Evolutionary conservation across 140 eudicot species (phyloP).

Genomic region (Senecio squalidus): DNA sequence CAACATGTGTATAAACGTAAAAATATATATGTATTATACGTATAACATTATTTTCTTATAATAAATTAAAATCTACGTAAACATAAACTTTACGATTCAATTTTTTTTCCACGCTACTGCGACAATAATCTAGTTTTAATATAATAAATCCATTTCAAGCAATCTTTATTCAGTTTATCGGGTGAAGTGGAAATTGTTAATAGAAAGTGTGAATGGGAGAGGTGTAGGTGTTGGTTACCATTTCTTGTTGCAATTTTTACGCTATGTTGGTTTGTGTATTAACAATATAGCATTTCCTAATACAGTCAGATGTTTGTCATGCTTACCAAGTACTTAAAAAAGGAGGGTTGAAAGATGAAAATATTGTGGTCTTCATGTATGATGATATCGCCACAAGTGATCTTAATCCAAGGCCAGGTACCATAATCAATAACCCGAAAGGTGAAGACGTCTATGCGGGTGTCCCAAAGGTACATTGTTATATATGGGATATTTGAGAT

Average conservation of each 20-base stretch:
- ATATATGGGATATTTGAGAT: neutral
- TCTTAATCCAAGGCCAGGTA: constrained; percentile 68
- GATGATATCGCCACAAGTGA: constrained; percentile 74
- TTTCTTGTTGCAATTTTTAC: neutral
- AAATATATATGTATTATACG: too few relatives aligned
- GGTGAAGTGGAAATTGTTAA: too few relatives aligned
- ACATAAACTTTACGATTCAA: too few relatives aligned
- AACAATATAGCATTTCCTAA: neutral
- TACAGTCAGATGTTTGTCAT: constrained; percentile 82
- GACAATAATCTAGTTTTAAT: too few relatives aligned
- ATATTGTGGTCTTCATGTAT: constrained; percentile 87
- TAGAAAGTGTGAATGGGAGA: too few relatives aligned
- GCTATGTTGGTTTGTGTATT: neutral
- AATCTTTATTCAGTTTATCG: too few relatives aligned
- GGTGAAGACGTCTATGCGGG: constrained; percentile 85
- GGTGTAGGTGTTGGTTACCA: neutral
- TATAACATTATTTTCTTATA: too few relatives aligned
- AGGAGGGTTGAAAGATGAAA: constrained; percentile 90
- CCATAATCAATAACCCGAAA: constrained; percentile 65
- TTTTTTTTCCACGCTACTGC: too few relatives aligned
- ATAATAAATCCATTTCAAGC: too few relatives aligned
- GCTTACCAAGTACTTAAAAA: constrained; percentile 80
- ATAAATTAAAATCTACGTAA: too few relatives aligned
- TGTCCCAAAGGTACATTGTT: constrained; percentile 67
- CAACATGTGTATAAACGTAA: too few relatives aligned